A percentile compares a stretch with the other conserved stretches of the same genome.
These are phyloP conservation scores for Moricandia moricandioides DNA, from an alignment of 345 rosid species.

Conservation along the genomic window DNA sequence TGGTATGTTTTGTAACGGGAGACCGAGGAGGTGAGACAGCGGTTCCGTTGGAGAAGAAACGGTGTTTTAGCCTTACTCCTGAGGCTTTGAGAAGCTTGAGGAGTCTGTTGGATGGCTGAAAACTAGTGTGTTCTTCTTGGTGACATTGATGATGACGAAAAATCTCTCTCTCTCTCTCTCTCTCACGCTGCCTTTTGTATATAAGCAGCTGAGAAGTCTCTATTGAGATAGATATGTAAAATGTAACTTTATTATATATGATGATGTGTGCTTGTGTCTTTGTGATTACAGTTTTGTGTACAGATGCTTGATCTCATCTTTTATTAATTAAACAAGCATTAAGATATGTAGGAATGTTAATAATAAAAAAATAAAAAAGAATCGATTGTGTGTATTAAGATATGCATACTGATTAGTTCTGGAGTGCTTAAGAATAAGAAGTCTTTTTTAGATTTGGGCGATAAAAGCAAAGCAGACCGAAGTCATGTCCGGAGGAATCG, in stretches of 20 bases:
- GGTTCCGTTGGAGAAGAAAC: constrained; percentile 38
- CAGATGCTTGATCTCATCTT: not conserved
- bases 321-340: not conserved
- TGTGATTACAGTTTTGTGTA: constrained; percentile 15
- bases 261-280: not conserved
- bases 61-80: constrained; percentile 63
- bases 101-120: constrained; percentile 50
- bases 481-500: constrained; percentile 22
- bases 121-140: not conserved
- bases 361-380: not conserved
- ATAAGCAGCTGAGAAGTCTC: not conserved
- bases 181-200: constrained; percentile 7
- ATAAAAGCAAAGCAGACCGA: not conserved
- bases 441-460: not conserved
- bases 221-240: not conserved
- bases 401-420: too few species aligned
- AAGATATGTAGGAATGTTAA: not conserved
- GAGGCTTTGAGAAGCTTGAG: constrained; percentile 67
- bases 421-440: not conserved
- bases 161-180: not conserved
- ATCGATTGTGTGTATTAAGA: not conserved
- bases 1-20: constrained; percentile 57
- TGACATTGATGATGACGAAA: not conserved
- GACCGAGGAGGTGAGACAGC: constrained; percentile 38
- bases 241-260: not conserved